Conservation (phyloP, 116 monocot species). For the Papilionanthe hybrid region DNA sequence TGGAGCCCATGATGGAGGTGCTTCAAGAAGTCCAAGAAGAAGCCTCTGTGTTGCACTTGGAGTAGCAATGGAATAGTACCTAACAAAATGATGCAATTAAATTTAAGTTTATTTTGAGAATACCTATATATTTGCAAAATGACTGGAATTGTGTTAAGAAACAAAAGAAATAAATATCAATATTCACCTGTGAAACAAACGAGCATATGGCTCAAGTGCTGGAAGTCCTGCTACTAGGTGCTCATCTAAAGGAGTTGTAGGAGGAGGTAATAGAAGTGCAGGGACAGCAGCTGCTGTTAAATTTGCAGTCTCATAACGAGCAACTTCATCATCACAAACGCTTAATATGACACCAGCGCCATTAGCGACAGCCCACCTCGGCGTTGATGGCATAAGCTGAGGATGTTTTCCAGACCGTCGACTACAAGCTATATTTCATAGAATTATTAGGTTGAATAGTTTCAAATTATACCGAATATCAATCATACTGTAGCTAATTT, state of each 20-base stretch:
- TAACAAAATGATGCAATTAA: conserved; percentile 17
- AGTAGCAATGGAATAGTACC: conserved; percentile 97
- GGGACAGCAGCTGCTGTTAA: conserved; percentile 98
- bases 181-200: conserved; percentile 83
- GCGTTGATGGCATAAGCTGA: conserved; percentile 97
- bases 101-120: conserved; percentile 1
- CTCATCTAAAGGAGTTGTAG: conserved; percentile 90
- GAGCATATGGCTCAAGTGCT: conserved; percentile 94
- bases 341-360: conserved; percentile 98
- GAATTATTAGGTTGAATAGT: neutral
- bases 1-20: conserved; percentile 99
- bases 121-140: neutral
- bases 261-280: conserved; percentile 91
- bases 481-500: neutral
- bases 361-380: conserved; percentile 99
- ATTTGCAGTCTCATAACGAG: conserved; percentile 93
- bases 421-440: conserved; percentile 48
- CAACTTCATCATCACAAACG: conserved; percentile 98
- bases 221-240: conserved; percentile 92
- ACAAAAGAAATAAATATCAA: conserved; percentile 1
- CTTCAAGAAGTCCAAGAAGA: conserved; percentile 97
- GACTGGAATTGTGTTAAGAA: neutral
- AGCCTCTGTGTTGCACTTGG: conserved; percentile 97
- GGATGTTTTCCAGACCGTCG: conserved; percentile 95
- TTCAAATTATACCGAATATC: neutral